Conservation (phyloP, 176 grass and related monocot genomes). For the Rhynchospora tenuis region DNA sequence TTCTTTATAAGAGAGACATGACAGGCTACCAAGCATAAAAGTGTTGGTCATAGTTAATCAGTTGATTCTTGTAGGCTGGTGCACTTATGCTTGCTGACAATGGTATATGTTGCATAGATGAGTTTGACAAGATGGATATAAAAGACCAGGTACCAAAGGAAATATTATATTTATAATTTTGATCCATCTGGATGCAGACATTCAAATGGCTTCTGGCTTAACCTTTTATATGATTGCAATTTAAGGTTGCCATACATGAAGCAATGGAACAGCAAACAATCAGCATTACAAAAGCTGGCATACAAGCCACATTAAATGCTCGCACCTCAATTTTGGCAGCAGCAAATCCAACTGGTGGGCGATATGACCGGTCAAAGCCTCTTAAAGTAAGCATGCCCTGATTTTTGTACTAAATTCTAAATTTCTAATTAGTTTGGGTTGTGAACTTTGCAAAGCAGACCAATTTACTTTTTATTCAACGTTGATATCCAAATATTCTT, state of each 20-base stretch:
- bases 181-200: slow-evolving; percentile 8
- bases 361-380: slow-evolving; percentile 92
- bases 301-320: slow-evolving; percentile 96
- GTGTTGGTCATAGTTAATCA: slow-evolving; percentile 5
- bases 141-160: slow-evolving; percentile 63
- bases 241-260: slow-evolving; percentile 98
- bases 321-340: slow-evolving; percentile 95
- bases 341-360: slow-evolving; percentile 91
- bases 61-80: slow-evolving; percentile 59
- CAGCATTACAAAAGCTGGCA: slow-evolving; percentile 99
- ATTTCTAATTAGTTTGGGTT: not conserved
- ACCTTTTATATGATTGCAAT: slow-evolving; percentile 6
- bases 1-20: too few relatives aligned
- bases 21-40: too few relatives aligned
- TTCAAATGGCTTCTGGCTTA: not conserved
- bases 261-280: slow-evolving; percentile 99
- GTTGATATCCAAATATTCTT: slow-evolving; percentile 26
- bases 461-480: not conserved
- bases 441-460: not conserved
- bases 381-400: slow-evolving; percentile 51
- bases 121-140: slow-evolving; percentile 99
- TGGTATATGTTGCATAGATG: slow-evolving; percentile 94
- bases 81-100: slow-evolving; percentile 99
- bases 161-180: slow-evolving; percentile 19
- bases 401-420: not conserved